These are phyloP conservation scores for Leccinum obscurum DNA, from an alignment of 768 basidiomycete species.

Conservation along the genomic window DNA sequence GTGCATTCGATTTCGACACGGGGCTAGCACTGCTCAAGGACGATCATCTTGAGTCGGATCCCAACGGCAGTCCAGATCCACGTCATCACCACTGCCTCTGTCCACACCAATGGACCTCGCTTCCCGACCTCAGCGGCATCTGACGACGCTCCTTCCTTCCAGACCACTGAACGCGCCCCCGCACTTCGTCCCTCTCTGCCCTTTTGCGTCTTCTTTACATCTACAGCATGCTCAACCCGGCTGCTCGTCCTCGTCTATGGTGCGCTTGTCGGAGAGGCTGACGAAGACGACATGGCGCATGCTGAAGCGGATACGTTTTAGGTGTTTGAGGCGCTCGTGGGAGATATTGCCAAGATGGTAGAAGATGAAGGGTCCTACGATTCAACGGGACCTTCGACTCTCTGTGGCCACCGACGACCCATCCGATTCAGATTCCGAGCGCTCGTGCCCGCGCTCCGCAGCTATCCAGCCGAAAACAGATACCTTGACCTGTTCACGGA, in stretches of 20 bases:
- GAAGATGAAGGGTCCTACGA: constrained; percentile 50
- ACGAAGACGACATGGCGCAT: constrained; percentile 60
- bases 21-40: constrained; percentile 49
- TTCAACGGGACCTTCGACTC: no score
- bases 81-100: constrained; percentile 22
- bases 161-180: constrained; percentile 44
- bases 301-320: constrained; percentile 82
- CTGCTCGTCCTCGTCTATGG: constrained; percentile 71
- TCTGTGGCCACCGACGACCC: no score
- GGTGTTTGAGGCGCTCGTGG: constrained; percentile 73
- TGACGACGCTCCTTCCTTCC: constrained; percentile 49
- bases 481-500: no score
- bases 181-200: constrained; percentile 59
- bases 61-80: constrained; percentile 6
- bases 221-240: constrained; percentile 71
- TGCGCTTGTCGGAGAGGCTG: constrained; percentile 59
- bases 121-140: constrained; percentile 28
- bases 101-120: constrained; percentile 36
- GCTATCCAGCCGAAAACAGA: no score
- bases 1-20: constrained; percentile 52
- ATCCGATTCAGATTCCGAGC: no score
- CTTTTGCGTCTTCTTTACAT: constrained; percentile 70
- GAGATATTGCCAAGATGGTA: constrained; percentile 71
- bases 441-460: no score
- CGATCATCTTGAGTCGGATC: constrained; percentile 36